Evolutionary conservation across 805 yeast genomes (phyloP), one percentile per base, ranked within the genome.

Genomic region (Candida coquimbonensis): DNA sequence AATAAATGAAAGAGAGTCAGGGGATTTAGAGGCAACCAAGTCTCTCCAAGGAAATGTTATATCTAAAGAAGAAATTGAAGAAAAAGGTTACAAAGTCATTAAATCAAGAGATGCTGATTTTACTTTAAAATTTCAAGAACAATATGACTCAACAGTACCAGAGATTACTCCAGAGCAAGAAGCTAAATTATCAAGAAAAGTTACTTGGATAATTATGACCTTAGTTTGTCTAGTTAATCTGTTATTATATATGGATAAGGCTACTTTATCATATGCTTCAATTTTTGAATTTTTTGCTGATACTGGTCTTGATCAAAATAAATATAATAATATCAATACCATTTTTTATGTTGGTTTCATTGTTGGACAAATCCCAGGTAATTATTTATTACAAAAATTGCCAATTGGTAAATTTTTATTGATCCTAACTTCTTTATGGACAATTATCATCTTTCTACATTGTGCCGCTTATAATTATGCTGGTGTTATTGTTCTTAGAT

Each of bases 271-370:
- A 0, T 77, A 73, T 52, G 68, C 74, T 14, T 64, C 78, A 0
- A 65, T 75, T 41, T 64, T 75, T 43, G 80, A 72, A 1, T 58
- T 77, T 26, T 74, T 66, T 59, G 68, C 63, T 8, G 77, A 72
- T 46, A 73, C 77, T 1, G 68, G 70, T 3, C 54, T 78, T 26
- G 61, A 63, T 26, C 72, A 71, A 51, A 53, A 66, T 42, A 65
- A 64, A 42, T 77, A 73, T 55, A 72, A 73, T 51, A 72, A 74
- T 45, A 63, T 74, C 16, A 74, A 75, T 49, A 73, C 81, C 3
- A 48, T 77, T n/a, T 77, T 76, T 52, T 76, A 76, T 53, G 75
- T 69, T 24, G 82, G 81, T 6, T 75, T 65, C 50, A 57, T 70
- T 8, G 59, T 72, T 19, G 80, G 78, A 5, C 78, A 75, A 50